Conservation (phyloP, 1,284 basidiomycete species). For the Bondarzewia mesenterica region DNA sequence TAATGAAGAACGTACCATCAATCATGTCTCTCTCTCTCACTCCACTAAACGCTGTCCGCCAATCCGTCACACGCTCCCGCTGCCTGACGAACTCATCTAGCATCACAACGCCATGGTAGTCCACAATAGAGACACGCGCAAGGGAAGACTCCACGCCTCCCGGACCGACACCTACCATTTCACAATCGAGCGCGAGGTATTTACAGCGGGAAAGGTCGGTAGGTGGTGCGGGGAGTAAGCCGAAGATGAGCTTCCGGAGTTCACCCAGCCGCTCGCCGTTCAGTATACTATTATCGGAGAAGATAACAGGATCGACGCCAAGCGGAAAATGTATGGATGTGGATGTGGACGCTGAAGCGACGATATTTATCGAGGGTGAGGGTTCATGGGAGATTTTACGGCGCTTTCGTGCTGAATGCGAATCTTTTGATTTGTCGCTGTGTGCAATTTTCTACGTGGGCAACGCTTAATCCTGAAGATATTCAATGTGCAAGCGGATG, state of each 20-base stretch:
- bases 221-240: not conserved
- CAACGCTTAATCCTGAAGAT: not conserved
- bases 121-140: conserved; percentile 89
- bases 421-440: not conserved
- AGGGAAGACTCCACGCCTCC: conserved; percentile 77
- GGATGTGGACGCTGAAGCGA: not conserved
- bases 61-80: conserved; percentile 87
- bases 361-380: not conserved
- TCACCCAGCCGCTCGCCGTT: not conserved
- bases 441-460: not conserved
- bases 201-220: not conserved
- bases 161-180: conserved; percentile 94
- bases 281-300: not conserved
- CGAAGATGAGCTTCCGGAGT: not conserved
- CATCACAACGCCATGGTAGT: conserved; percentile 77
- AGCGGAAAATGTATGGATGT: not conserved
- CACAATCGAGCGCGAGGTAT: conserved; percentile 63
- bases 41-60: conserved; percentile 88
- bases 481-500: not conserved
- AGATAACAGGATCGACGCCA: not conserved
- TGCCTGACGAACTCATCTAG: conserved; percentile 87
- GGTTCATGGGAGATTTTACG: not conserved
- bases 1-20: conserved; percentile 36
- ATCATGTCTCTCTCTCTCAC: conserved; percentile 74
- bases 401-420: not conserved